Evolutionary conservation across 768 basidiomycete species (phyloP), one percentile per base, ranked within the genome.

Genomic region (Collybiopsis confluens): DNA sequence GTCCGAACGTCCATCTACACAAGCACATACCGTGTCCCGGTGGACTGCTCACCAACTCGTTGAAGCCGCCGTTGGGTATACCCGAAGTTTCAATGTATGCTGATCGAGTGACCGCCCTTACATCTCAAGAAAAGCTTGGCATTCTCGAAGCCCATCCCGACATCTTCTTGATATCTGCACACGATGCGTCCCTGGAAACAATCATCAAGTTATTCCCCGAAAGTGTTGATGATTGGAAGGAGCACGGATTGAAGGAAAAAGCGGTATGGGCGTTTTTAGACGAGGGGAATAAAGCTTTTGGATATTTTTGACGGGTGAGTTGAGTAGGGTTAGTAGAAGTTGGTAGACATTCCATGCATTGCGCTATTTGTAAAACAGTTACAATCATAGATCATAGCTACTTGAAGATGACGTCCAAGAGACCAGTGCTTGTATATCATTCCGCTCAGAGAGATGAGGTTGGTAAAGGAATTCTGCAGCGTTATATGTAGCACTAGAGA

Each of bases 1-100:
- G 63, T 5, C 63, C 63, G 36, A 61, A 60, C n/a, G 40, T 33
- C 1, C 8, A 37, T 26, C 56, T 62, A n/a, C 62, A 60, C 49
- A 44, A 38, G 9, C 27, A 47, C 40, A 52, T 53, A 23, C 57
- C 60, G 2, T 61, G 58, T 52, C 60, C 61, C 9, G 55, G 45
- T 16, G 42, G 45, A 9, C 18, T 46, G 35, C 51, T 55, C 41
- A 37, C 51, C 24, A 24, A 46, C 35, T 27, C 60, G 33, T 28
- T 52, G 2, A 55, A 59, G 4, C 28, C 37, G 16, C 40, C 49
- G 9, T 15, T 50, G 24, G 35, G 41, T 6, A n/a, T 30, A 1
- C 53, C 47, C 8, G 37, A 36, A 11, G 52, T 33, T 24, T 52
- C 54, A 13, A 27, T 23, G 24, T 56, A 55, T 50, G 54, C 46